Percentiles rank a stretch among this genome's conserved stretches.
phyloP scores from a whole-genome alignment of 169 alveolate genomes.

The Cryptosporidium felis region DNA sequence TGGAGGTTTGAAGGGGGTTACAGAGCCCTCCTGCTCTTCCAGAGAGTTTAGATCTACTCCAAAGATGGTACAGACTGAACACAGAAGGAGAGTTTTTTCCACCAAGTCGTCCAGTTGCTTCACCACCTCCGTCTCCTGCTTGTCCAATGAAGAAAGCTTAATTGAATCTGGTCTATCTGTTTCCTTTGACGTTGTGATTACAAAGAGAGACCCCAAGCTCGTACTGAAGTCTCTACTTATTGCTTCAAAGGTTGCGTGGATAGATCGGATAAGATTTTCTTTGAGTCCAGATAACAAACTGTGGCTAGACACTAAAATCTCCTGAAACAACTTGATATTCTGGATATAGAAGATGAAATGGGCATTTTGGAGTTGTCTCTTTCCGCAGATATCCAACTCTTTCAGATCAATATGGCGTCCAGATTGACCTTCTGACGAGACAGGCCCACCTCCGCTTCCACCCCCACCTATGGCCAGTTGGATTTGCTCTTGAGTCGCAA shows the following conservation, averaged over 20 bases:
- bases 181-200: neutral
- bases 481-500: slow-evolving; percentile 15
- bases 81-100: slow-evolving; percentile 17
- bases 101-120: neutral
- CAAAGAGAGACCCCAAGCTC: neutral
- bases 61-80: slow-evolving; percentile 63
- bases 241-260: neutral
- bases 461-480: neutral
- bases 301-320: slow-evolving; percentile 20
- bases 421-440: neutral
- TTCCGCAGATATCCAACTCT: neutral
- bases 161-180: neutral
- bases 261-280: slow-evolving; percentile 8
- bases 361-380: neutral
- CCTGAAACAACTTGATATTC: slow-evolving; percentile 54
- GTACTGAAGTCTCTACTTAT: neutral
- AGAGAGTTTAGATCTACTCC: slow-evolving; percentile 45
- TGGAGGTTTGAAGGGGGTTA: too few species aligned
- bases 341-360: slow-evolving; percentile 4
- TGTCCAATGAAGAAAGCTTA: neutral
- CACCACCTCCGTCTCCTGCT: neutral
- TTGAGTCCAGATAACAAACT: neutral
- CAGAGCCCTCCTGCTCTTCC: slow-evolving; percentile 8
- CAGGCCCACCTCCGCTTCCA: too few species aligned
- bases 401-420: neutral